Conservation (phyloP, 192 early-diverging fungal species). For the Coemansia pectinata region DNA sequence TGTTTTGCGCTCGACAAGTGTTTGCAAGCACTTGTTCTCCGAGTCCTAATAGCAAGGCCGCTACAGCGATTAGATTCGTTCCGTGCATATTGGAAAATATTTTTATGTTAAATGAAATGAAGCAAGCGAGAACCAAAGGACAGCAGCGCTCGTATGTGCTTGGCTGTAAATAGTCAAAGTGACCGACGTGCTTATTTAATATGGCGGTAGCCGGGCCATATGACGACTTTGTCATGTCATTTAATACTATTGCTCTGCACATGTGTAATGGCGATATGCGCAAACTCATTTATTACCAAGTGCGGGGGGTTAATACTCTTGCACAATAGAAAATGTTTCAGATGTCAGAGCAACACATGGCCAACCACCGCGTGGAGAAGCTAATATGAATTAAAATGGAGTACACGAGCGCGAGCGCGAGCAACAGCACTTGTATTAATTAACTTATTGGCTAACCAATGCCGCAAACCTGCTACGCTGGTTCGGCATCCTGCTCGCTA, state of each 20-base stretch:
- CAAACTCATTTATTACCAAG: background rate
- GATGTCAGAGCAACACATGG: background rate
- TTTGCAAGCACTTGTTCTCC: background rate
- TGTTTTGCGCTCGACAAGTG: slow-evolving; percentile 46
- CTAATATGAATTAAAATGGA: background rate
- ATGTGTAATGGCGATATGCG: background rate
- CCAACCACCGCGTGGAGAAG: background rate
- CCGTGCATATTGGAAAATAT: slow-evolving; percentile 8
- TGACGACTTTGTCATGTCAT: background rate
- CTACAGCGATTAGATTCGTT: slow-evolving; percentile 1
- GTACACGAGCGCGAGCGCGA: background rate
- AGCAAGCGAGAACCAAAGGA: background rate
- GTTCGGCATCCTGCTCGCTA: background rate
- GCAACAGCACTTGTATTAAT: background rate
- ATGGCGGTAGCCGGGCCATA: background rate
- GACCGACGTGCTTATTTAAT: background rate
- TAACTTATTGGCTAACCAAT: background rate
- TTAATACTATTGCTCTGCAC: background rate
- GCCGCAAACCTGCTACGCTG: background rate
- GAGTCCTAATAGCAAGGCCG: slow-evolving; percentile 1
- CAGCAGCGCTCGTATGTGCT: background rate
- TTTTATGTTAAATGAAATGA: background rate
- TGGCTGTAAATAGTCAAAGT: background rate
- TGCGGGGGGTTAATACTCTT: background rate
- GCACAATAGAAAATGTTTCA: background rate